A percentile compares a stretch with the other conserved stretches of the same genome.
These are phyloP conservation scores for Phytophthora tentaculata DNA, from an alignment of 352 stramenopile genomes.

Conservation along the genomic window DNA sequence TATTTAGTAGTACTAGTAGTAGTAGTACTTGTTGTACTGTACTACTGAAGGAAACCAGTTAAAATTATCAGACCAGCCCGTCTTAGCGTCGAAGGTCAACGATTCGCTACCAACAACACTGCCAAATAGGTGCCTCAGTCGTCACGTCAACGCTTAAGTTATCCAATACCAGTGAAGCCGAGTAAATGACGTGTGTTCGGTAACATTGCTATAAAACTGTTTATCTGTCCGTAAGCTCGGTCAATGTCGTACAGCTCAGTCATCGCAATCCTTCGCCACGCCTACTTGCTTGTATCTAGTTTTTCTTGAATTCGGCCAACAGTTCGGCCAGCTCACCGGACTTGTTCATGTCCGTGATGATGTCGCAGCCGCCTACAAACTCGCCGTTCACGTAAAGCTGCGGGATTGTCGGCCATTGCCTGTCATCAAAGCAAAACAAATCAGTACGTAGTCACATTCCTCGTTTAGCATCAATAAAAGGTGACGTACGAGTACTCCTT, in stretches of 20 bases:
- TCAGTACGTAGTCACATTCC: conserved; percentile 8
- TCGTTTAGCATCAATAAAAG: neutral
- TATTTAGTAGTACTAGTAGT: no score
- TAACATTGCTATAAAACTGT: neutral
- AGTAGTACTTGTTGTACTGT: no score
- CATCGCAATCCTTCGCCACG: neutral
- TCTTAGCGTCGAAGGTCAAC: no score
- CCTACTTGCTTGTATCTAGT: conserved; percentile 34
- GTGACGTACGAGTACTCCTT: conserved; percentile 97
- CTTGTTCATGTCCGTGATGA: conserved; percentile 96
- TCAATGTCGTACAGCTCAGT: neutral
- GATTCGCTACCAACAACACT: no score
- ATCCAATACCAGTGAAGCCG: no score
- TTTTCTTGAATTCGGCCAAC: conserved; percentile 86
- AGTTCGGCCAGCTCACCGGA: conserved; percentile 92
- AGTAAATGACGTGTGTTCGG: no score
- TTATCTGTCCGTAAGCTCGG: neutral
- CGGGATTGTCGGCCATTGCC: conserved; percentile 96
- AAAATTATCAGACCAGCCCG: no score
- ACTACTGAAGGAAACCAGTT: no score
- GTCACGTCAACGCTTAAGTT: no score
- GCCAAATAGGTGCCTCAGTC: no score
- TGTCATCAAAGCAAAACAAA: conserved; percentile 33
- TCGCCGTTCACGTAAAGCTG: conserved; percentile 99
- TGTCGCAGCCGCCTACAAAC: conserved; percentile 99